phyloP scores from a whole-genome alignment of 352 stramenopile species.

The Aphanomyces astaci region DNA sequence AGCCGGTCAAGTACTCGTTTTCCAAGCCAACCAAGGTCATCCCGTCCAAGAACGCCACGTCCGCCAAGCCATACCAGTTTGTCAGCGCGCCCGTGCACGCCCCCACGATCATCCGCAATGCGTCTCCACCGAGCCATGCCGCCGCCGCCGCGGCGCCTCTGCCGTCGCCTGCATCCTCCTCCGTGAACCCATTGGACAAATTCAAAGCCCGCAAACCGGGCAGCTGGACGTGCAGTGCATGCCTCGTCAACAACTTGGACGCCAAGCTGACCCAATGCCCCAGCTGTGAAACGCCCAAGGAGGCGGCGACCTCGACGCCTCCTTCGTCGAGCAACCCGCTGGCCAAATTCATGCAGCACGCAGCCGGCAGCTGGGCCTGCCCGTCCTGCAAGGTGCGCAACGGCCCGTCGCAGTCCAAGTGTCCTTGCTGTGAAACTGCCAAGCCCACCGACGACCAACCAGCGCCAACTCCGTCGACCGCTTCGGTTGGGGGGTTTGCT shows the following conservation, averaged over 20 bases:
- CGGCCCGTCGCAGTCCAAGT: conserved; percentile 45
- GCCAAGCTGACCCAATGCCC: conserved; percentile 13
- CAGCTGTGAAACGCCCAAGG: conserved; percentile 7
- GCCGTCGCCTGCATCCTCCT: neutral
- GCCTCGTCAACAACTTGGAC: conserved; percentile 4
- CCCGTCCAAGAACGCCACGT: conserved; percentile 6
- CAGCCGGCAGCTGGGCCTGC: conserved; percentile 72
- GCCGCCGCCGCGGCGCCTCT: too few relatives aligned
- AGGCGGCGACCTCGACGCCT: neutral
- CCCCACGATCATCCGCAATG: conserved; percentile 9
- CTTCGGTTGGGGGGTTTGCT: neutral
- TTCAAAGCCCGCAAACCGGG: conserved; percentile 1
- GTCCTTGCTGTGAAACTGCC: conserved; percentile 64
- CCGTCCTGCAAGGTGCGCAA: conserved; percentile 71
- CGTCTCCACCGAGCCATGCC: too few relatives aligned
- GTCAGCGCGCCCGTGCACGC: conserved; percentile 10
- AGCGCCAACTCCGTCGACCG: neutral
- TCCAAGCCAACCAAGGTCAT: conserved; percentile 18
- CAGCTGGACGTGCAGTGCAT: conserved; percentile 9
- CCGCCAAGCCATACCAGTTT: neutral
- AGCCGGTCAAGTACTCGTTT: conserved; percentile 15
- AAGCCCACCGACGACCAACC: conserved; percentile 31
- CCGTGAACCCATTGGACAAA: neutral
- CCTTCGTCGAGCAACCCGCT: conserved; percentile 36
- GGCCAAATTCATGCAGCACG: conserved; percentile 54